Conservation (phyloP, 1,284 basidiomycete genomes). For the Leccinum pachyderme region DNA sequence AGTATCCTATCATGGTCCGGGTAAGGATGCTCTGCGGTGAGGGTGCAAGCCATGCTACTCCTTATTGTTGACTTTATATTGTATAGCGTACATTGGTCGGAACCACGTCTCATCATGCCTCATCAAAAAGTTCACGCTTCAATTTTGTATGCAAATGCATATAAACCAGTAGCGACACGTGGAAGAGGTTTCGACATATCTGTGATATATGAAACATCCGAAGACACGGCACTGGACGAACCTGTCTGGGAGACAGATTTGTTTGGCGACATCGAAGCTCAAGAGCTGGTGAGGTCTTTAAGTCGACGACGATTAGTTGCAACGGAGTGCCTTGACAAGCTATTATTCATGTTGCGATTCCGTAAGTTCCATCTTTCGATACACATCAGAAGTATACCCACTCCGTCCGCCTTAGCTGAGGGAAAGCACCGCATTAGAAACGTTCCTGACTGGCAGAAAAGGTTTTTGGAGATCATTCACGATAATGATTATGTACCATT, state of each 20-base stretch:
- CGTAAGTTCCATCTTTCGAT: constrained; percentile 6
- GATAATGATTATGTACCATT: constrained; percentile 7
- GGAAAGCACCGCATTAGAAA: constrained; percentile 20
- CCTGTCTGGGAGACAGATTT: neutral
- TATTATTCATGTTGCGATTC: constrained; percentile 13
- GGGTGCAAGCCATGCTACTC: neutral
- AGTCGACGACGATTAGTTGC: neutral
- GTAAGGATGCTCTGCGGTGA: neutral
- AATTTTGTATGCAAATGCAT: neutral
- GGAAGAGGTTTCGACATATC: neutral
- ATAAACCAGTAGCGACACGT: neutral
- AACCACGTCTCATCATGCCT: neutral
- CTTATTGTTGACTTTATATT: neutral
- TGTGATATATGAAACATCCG: neutral
- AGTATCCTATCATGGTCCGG: neutral
- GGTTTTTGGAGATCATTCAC: constrained; percentile 13
- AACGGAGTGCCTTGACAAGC: neutral
- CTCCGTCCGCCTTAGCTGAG: constrained; percentile 13
- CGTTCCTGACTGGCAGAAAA: constrained; percentile 9
- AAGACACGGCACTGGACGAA: neutral
- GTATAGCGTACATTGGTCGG: neutral
- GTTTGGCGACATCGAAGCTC: neutral
- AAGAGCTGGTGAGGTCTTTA: neutral
- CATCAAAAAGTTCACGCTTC: neutral
- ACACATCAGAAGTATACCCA: neutral